These are phyloP conservation scores for Hymenoscyphus salicellus DNA, from an alignment of 2,329 filamentous ascomycete species.

Conservation along the genomic window DNA sequence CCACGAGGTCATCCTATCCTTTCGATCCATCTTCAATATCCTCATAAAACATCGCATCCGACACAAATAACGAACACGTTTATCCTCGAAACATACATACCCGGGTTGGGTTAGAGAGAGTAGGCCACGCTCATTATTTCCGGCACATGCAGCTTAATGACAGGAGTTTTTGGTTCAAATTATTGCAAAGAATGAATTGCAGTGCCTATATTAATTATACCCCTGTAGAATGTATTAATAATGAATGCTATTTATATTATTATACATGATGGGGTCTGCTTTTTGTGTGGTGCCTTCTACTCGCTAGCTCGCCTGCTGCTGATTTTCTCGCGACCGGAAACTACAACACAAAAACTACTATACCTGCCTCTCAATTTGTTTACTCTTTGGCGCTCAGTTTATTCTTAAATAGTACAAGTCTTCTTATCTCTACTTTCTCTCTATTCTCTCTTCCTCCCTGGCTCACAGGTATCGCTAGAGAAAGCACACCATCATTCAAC, in stretches of 20 bases:
- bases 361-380: not conserved
- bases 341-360: not conserved
- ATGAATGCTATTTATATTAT: not conserved
- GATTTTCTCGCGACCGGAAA: not conserved
- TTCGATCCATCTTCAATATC: not conserved
- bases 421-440: no score
- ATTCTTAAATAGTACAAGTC: no score
- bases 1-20: not conserved
- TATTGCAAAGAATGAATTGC: not conserved
- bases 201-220: not conserved
- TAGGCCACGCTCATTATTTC: slow-evolving; percentile 1
- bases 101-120: not conserved
- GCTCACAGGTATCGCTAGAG: no score
- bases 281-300: not conserved
- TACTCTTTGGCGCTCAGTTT: not conserved
- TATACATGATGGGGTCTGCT: no score
- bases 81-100: not conserved
- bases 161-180: not conserved
- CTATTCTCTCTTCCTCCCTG: no score
- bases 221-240: not conserved
- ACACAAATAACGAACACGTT: not conserved
- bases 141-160: not conserved
- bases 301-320: not conserved
- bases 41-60: not conserved
- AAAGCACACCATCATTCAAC: no score